phyloP scores from a whole-genome alignment of 2,329 filamentous ascomycete genomes.

The Cladosporium halotolerans region DNA sequence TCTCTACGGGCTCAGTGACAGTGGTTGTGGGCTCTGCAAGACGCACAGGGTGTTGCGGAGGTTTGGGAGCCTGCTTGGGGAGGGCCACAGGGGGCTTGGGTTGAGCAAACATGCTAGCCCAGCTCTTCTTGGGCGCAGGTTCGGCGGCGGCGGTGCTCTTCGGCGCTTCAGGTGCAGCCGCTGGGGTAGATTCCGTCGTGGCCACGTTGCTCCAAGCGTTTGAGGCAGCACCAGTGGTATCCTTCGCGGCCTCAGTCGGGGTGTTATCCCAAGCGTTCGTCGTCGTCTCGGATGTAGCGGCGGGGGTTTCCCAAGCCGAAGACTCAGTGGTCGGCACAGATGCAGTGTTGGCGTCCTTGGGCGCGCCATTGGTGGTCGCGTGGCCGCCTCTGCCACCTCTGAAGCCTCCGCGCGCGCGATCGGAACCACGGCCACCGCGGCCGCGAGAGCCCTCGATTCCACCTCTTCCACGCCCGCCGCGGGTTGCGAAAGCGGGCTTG shows the following conservation, averaged over 20 bases:
- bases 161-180: conserved; percentile 28
- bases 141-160: conserved; percentile 32
- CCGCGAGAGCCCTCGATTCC: conserved; percentile 50
- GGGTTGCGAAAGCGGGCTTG: conserved; percentile 42
- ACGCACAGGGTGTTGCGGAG: conserved; percentile 14
- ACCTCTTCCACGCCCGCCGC: conserved; percentile 34
- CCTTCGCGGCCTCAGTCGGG: conserved; percentile 13
- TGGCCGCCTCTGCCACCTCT: conserved; percentile 58
- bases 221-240: conserved; percentile 20
- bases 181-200: conserved; percentile 20
- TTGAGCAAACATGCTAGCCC: conserved; percentile 48
- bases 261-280: conserved; percentile 22
- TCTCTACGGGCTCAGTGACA: not conserved
- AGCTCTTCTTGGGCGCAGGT: conserved; percentile 43
- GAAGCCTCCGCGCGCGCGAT: conserved; percentile 46
- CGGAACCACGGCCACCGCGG: conserved; percentile 50
- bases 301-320: conserved; percentile 51
- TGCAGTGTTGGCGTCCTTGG: conserved; percentile 51
- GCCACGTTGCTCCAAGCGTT: conserved; percentile 40
- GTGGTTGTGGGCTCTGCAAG: conserved; percentile 4
- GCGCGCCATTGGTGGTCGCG: conserved; percentile 55
- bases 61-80: conserved; percentile 20
- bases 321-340: conserved; percentile 64
- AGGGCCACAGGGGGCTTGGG: conserved; percentile 42
- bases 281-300: conserved; percentile 27